Conservation (phyloP, 306 rosid genomes). For the Begonia peltatifolia region DNA sequence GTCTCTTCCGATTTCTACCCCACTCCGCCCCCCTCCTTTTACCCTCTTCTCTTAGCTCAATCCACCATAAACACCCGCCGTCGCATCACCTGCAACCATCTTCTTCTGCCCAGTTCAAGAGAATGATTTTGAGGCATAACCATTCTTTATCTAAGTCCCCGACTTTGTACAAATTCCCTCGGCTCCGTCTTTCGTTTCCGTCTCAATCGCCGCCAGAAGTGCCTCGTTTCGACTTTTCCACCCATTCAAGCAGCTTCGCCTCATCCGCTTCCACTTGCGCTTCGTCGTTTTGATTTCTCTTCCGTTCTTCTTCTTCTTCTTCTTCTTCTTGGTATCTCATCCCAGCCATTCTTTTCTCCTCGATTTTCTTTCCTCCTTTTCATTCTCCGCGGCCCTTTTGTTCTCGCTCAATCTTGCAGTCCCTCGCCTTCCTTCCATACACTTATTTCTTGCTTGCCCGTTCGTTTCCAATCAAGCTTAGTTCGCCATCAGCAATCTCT, state of each 20-base stretch:
- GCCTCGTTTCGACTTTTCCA: slow-evolving; percentile 37
- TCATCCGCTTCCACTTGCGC: slow-evolving; percentile 27
- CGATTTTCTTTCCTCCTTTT: slow-evolving; percentile 74
- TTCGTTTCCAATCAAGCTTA: slow-evolving; percentile 45
- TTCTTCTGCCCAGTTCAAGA: slow-evolving; percentile 40
- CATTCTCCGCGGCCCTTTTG: slow-evolving; percentile 70
- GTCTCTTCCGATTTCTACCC: slow-evolving; percentile 98
- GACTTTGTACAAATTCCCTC: slow-evolving; percentile 23
- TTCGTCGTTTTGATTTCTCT: slow-evolving; percentile 41
- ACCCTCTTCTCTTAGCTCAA: slow-evolving; percentile 21
- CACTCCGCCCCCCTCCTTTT: slow-evolving; percentile 47
- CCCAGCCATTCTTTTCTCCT: slow-evolving; percentile 12
- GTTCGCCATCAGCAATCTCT: slow-evolving; percentile 17
- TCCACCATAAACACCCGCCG: slow-evolving; percentile 25
- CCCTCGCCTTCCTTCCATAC: slow-evolving; percentile 64
- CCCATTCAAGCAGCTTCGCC: slow-evolving; percentile 22
- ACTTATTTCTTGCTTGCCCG: slow-evolving; percentile 40
- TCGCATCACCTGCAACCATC: not conserved
- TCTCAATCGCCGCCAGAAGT: slow-evolving; percentile 27
- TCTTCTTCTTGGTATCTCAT: slow-evolving; percentile 73
- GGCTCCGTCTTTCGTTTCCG: slow-evolving; percentile 17
- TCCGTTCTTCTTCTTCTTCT: slow-evolving; percentile 70
- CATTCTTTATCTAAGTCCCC: slow-evolving; percentile 47
- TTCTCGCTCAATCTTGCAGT: slow-evolving; percentile 71
- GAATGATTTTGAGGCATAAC: slow-evolving; percentile 41